Base-by-base conservation (phyloP, 2,329 filamentous ascomycete genomes). In the Madurella mycetomatis region DNA sequence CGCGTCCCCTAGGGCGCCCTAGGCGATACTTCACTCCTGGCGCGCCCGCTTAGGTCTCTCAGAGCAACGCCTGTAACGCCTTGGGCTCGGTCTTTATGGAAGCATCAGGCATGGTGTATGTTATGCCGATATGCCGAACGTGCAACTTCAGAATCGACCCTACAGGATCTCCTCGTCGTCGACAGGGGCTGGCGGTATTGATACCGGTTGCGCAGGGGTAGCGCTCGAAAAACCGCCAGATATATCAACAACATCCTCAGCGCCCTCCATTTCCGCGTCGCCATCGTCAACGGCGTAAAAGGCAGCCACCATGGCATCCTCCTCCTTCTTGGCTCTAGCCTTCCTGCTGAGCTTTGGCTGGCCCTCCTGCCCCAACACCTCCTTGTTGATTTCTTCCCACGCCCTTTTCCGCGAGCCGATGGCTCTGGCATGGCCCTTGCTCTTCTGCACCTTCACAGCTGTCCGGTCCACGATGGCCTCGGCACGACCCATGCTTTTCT, bases 401-500 rank as follows among this genome's bases (percentile, higher is more conserved):
- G 61, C 56, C 47, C 57, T 60, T 48, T 59, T 60, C n/a, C 62
- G 51, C 31, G 47, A 49, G 39, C 58, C n/a, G 42, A 65, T 64
- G 49, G 60, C 57, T 49, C 51, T 55, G 53, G 61, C 60, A 16
- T 57, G 49, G 19, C 47, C 53, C 47, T 59, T 57, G 60, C 63
- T 65, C 53, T 58, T 60, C 30, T 62, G 48, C 11, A 62, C 57
- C 49, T 62, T 63, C 31, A 47, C 49, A 2, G 57, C 50, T 2
- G 79, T 85, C 60, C 81, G 77, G 66, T 85, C 83, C 66, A 79
- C 70, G 51, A 86, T 68, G 37, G 80, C 81, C 66, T 80, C 80
- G 31, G 82, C 83, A 64, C 78, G 78, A 66, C 84, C 82, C 57
- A 81, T 70, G 47, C 73, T 79, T 64, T 76, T 79, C 62, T 85